Base-by-base conservation (phyloP, 2,329 filamentous ascomycete genomes). In the Apiospora kogelbergensis region DNA sequence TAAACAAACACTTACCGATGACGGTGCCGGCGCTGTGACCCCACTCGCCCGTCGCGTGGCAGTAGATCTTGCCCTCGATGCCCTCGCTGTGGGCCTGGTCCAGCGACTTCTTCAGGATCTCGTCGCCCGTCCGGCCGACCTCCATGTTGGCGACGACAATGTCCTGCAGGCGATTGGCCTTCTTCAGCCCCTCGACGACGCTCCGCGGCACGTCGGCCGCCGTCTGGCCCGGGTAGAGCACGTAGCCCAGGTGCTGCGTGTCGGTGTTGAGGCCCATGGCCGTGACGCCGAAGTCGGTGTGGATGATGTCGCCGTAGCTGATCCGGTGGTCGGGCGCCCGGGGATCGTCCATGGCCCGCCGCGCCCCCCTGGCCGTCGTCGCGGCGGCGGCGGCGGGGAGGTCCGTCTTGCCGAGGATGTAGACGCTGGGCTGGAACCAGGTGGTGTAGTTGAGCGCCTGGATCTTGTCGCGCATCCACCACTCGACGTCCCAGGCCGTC, bases 381-480 rank as follows among this genome's bases (percentile, higher is more conserved):
- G 69, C 67, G 10, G 64, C 69, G 1, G 73, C 71, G 46, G 69
- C 67, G 10, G 64, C 69, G 1, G 73, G 71, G 46, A 74, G 72
- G 13, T 73, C 74, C 30, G 75, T 71, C 45, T 76, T 76, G 2
- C 76, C 78, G 26, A 86, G 72, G 67, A 86, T 79, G 63, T 76
- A 81, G 20, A 86, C 83, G 67, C 78, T 77, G 2, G 84, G 84
- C 22, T 85, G 83, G 72, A 86, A 86, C 84, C 84, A 86, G 5
- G 84, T 86, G 6, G 82, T 84, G 76, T 85, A 85, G 73, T 86
- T 85, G 67, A 84, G 77, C 40, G 79, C 78, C 74, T 84, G 82
- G 26, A 85, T 80, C 72, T 80, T 81, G 46, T 84, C 83, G n/a
- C 84, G 79, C 76, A 86, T 78, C 83, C 83, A 85, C 84, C 84